phyloP scores from a whole-genome alignment of 495 filamentous ascomycete species.

The Penicillium malachiteum region DNA sequence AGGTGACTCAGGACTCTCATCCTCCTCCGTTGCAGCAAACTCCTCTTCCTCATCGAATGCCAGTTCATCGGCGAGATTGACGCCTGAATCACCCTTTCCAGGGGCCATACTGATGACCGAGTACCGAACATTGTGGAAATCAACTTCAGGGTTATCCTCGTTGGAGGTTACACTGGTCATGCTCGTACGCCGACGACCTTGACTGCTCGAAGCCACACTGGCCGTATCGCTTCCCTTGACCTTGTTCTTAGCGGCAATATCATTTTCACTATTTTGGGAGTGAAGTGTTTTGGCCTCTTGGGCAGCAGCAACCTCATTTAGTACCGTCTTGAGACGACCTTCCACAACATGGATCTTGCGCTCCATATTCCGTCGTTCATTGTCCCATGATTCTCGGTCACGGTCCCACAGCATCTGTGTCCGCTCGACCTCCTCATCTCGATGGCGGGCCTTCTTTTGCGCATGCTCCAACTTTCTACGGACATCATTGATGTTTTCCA shows the following conservation, averaged over 20 bases:
- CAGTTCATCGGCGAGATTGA: constrained; percentile 88
- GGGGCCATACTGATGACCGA: constrained; percentile 58
- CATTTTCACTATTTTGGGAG: constrained; percentile 23
- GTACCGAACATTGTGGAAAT: constrained; percentile 53
- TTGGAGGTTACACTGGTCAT: constrained; percentile 65
- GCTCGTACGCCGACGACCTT: constrained; percentile 53
- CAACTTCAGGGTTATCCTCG: constrained; percentile 35
- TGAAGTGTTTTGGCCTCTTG: constrained; percentile 52
- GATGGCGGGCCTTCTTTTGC: constrained; percentile 72
- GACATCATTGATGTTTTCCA: constrained; percentile 69
- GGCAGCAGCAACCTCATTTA: constrained; percentile 78
- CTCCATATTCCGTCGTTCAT: constrained; percentile 77
- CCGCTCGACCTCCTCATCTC: constrained; percentile 80
- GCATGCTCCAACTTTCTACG: constrained; percentile 75
- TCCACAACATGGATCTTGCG: constrained; percentile 84
- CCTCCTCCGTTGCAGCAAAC: constrained; percentile 40
- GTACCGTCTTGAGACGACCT: constrained; percentile 74
- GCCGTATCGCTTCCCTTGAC: constrained; percentile 65
- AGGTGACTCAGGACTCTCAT: constrained; percentile 24
- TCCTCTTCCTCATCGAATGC: constrained; percentile 78
- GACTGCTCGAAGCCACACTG: constrained; percentile 75
- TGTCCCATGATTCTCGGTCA: constrained; percentile 80
- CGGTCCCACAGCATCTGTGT: constrained; percentile 73
- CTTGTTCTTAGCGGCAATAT: constrained; percentile 35
- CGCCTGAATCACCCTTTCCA: constrained; percentile 57